Evolutionary conservation across 2,329 filamentous ascomycete species (phyloP).

Genomic region (Sodiomyces alkalinus): DNA sequence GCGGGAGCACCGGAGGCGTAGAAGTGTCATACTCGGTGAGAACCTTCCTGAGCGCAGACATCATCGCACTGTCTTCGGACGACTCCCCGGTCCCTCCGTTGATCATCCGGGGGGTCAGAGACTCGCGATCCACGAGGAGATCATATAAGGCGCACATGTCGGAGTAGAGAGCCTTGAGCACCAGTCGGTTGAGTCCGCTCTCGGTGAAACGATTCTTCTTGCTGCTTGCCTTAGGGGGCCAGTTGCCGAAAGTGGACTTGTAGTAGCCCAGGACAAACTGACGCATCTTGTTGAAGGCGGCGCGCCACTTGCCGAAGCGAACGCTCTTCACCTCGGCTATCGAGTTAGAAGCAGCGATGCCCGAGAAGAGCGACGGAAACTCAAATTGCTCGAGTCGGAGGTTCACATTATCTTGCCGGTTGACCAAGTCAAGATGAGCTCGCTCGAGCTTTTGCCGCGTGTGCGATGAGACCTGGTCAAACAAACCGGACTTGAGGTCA

Average conservation of each 20-base stretch:
- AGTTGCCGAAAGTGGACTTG: slow-evolving; percentile 45
- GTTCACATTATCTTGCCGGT: slow-evolving; percentile 55
- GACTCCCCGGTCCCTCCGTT: slow-evolving; percentile 40
- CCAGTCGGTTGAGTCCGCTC: slow-evolving; percentile 70
- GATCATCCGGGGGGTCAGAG: slow-evolving; percentile 63
- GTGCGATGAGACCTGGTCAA: slow-evolving; percentile 49
- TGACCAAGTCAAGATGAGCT: slow-evolving; percentile 64
- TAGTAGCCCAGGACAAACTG: slow-evolving; percentile 57
- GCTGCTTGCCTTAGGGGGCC: slow-evolving; percentile 82
- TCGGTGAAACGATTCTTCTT: slow-evolving; percentile 87
- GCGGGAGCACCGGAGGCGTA: slow-evolving; percentile 76
- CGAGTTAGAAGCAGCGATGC: slow-evolving; percentile 72
- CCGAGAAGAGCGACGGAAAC: slow-evolving; percentile 78
- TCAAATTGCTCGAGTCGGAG: slow-evolving; percentile 73
- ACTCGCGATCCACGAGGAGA: slow-evolving; percentile 64
- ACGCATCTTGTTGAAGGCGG: slow-evolving; percentile 58
- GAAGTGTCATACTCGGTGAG: slow-evolving; percentile 81
- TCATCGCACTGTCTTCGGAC: slow-evolving; percentile 40
- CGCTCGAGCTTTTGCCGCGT: slow-evolving; percentile 72
- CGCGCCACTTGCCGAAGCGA: slow-evolving; percentile 73
- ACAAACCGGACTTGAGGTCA: slow-evolving; percentile 52
- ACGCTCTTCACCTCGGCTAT: slow-evolving; percentile 61
- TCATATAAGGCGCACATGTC: slow-evolving; percentile 85
- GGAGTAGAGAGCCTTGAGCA: slow-evolving; percentile 67
- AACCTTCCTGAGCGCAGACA: slow-evolving; percentile 60